phyloP scores from a whole-genome alignment of 768 basidiomycete species.

The Rhodotorula diobovata region DNA sequence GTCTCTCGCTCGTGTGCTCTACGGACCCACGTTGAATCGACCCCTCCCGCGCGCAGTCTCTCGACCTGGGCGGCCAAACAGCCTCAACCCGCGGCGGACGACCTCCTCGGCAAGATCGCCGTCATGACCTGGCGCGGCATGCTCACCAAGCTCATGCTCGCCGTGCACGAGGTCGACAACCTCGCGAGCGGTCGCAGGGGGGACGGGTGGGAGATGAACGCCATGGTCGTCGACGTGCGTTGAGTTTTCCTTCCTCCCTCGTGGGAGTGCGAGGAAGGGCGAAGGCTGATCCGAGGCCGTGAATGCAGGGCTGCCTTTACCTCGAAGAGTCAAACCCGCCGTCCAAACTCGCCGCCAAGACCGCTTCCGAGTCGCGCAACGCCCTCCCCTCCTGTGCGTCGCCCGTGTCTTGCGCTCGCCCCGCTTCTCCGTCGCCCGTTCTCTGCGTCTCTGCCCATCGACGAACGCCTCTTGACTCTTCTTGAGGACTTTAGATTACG shows the following conservation, averaged over 20 bases:
- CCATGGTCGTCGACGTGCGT: constrained; percentile 67
- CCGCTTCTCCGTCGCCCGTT: too few relatives aligned
- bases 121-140: constrained; percentile 68
- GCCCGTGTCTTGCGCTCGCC: too few relatives aligned
- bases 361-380: constrained; percentile 62
- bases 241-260: constrained; percentile 69
- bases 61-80: constrained; percentile 8
- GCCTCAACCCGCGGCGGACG: constrained; percentile 17
- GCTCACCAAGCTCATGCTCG: constrained; percentile 79
- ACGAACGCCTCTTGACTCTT: too few relatives aligned
- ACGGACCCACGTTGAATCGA: background rate
- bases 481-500: too few relatives aligned
- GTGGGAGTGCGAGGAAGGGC: too few relatives aligned
- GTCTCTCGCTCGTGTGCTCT: background rate
- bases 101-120: constrained; percentile 42
- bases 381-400: constrained; percentile 62
- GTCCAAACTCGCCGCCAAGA: constrained; percentile 47
- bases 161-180: constrained; percentile 67
- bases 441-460: too few relatives aligned
- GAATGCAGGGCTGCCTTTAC: constrained; percentile 37
- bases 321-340: constrained; percentile 40
- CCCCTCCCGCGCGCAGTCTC: background rate
- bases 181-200: constrained; percentile 41
- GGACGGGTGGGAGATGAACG: constrained; percentile 75
- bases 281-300: constrained; percentile 25